Conservation (phyloP, 495 filamentous ascomycete species). For the Margaritispora aquatica region DNA sequence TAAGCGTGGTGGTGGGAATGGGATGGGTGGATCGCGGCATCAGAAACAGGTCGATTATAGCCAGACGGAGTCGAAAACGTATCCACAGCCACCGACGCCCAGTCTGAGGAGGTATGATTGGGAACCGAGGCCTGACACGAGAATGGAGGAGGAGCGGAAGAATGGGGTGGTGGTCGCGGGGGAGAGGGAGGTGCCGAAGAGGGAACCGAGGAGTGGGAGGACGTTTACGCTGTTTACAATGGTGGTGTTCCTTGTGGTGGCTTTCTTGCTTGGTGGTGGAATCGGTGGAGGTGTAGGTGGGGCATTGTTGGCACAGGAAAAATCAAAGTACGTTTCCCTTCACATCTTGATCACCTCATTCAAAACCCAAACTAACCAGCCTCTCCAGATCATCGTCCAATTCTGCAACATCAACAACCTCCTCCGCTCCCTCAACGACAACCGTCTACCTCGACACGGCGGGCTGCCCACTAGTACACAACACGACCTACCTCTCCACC, state of each 20-base stretch:
- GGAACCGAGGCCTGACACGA: neutral
- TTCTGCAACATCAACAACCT: neutral
- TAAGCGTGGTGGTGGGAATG: neutral
- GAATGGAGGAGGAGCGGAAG: neutral
- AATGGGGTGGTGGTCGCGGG: too few species aligned
- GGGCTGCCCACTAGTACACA: slow-evolving; percentile 12
- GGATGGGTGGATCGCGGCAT: neutral
- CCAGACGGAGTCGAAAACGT: neutral
- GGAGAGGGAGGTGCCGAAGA: neutral
- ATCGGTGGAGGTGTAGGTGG: slow-evolving; percentile 18
- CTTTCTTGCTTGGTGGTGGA: slow-evolving; percentile 16
- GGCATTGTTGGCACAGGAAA: slow-evolving; percentile 3
- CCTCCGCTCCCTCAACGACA: neutral
- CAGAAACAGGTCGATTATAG: neutral
- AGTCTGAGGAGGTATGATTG: neutral
- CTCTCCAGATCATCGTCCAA: neutral
- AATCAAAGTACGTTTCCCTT: slow-evolving; percentile 5
- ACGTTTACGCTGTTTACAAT: neutral
- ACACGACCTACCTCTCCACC: slow-evolving; percentile 10
- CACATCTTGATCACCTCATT: neutral
- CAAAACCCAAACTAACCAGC: neutral
- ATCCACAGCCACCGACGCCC: neutral
- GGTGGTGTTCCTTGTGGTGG: neutral
- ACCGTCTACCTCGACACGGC: slow-evolving; percentile 12
- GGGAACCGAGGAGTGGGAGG: neutral